Base-by-base conservation (phyloP, 2,329 filamentous ascomycete genomes). In the Apiospora sp. region DNA sequence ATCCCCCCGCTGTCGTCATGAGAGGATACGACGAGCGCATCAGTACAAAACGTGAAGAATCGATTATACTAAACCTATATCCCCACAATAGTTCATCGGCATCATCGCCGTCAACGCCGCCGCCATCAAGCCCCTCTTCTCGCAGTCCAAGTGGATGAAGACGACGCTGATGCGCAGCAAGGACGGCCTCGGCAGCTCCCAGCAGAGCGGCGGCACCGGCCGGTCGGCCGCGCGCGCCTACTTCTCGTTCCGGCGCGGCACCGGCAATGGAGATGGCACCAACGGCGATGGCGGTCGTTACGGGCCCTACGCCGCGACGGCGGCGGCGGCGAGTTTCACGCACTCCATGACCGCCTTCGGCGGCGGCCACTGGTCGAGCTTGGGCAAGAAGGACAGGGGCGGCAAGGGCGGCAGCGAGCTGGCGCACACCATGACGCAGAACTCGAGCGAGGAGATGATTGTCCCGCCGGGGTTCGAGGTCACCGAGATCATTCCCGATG, bases 51-150 rank as follows among this genome's bases (percentile, higher is more conserved):
- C 24, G 43, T 30, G 44, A 1, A 22, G 2, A 10, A 68, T 41
- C 10, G 10, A 6, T 41, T 41, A 44, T n/a, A n/a, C n/a, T n/a
- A n/a, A n/a, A n/a, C n/a, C n/a, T n/a, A n/a, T 8, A 5, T 43
- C 46, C 69, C 69, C 49, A 67, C 46, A 49, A 30, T 30, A 84
- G 81, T 85, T 86, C 58, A 81, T 85, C 44, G 83, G 79, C n/a
- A 83, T 85, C 68, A 80, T 86, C 48, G 83, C 82, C 67, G 82
- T 84, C 69, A 85, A 84, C 71, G 79, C 81, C n/a, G 81, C 84
- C 1, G 79, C 79, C 27, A 84, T 85, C 72, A 84, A 83, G 44
- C 82, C 83, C 2, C 76, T 84, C 19, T 84, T 85, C 77, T 81
- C 79, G 4, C 76, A 75, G 10, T 75, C 76, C 19, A 76, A 77